Base-by-base conservation (phyloP, 2,329 filamentous ascomycete genomes). In the Penicillium frequentans region DNA sequence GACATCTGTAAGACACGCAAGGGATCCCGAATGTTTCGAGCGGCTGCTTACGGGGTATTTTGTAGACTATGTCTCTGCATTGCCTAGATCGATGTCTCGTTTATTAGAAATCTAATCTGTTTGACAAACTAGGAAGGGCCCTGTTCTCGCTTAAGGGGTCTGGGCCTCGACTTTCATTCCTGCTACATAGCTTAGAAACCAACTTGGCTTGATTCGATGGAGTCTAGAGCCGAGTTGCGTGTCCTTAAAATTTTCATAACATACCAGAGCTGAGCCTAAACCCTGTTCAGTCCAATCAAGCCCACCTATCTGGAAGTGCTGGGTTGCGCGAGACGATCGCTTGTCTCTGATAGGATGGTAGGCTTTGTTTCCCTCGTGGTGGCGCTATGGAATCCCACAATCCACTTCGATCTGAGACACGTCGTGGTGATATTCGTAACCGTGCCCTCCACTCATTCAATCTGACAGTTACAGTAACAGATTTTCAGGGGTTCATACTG, bases 331-430 rank as follows among this genome's bases (percentile, higher is more conserved):
- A 45, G 50, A 37, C 42, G 50, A 53, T 49, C 50, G 35, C 35
- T 44, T 13, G 13, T 52, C 24, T 42, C 50, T 55, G 59, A 60
- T 62, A 59, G 58, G 54, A 26, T 48, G 39, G 19, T 44, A 39
- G 45, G 45, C 43, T 49, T 49, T 49, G 52, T 43, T 42, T 51
- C 27, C 26, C 37, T 59, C 45, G 49, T 43, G 52, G 49, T 60
- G 57, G 52, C 47, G 49, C 37, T 43, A 19, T 46, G 13, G 23
- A 52, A 47, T 33, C 33, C 46, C 19, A 45, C 50, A 47, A 44
- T 52, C 54, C 56, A 49, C 49, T 45, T 49, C 27, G 49, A 55
- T 52, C 52, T 54, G 52, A 50, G 49, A 47, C 56, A 52, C 45
- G 37, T 19, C 37, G 27, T 49, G 56, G 35, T 58, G 42, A 35